Percentiles rank a stretch among this genome's conserved stretches.
Conservation (phyloP, 345 rosid genomes). For the Brassica carinata region DNA sequence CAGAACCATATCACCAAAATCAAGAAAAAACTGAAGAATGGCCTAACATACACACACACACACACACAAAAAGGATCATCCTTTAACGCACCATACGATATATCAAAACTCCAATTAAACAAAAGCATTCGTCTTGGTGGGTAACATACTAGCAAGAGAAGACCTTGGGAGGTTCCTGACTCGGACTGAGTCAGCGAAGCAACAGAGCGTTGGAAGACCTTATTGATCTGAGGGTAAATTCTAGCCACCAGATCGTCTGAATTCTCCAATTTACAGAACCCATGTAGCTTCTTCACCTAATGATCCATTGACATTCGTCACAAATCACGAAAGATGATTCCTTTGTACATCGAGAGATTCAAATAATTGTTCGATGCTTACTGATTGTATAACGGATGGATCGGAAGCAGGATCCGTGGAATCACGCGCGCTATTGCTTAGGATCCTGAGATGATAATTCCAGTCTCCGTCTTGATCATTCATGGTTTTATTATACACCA, state of each 20-base stretch:
- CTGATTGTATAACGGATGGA: slow-evolving; percentile 74
- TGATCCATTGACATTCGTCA: slow-evolving; percentile 1
- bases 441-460: slow-evolving; percentile 72
- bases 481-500: slow-evolving; percentile 34
- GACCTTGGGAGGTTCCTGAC: slow-evolving; percentile 62
- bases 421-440: slow-evolving; percentile 74
- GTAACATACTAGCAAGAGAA: slow-evolving; percentile 70
- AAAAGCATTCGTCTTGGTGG: neutral
- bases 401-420: slow-evolving; percentile 86
- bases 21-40: slow-evolving; percentile 85
- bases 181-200: slow-evolving; percentile 67
- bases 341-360: neutral
- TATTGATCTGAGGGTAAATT: slow-evolving; percentile 76
- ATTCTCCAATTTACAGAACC: slow-evolving; percentile 66
- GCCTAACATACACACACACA: slow-evolving; percentile 47
- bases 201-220: slow-evolving; percentile 86
- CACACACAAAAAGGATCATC: neutral
- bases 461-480: slow-evolving; percentile 59
- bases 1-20: slow-evolving; percentile 81
- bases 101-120: no score
- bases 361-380: slow-evolving; percentile 30
- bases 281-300: slow-evolving; percentile 75
- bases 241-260: slow-evolving; percentile 89
- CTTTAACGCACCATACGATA: no score
- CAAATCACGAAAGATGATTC: neutral